Evolutionary conservation across 768 basidiomycete species (phyloP).

Genomic region (Agaricus bisporus): DNA sequence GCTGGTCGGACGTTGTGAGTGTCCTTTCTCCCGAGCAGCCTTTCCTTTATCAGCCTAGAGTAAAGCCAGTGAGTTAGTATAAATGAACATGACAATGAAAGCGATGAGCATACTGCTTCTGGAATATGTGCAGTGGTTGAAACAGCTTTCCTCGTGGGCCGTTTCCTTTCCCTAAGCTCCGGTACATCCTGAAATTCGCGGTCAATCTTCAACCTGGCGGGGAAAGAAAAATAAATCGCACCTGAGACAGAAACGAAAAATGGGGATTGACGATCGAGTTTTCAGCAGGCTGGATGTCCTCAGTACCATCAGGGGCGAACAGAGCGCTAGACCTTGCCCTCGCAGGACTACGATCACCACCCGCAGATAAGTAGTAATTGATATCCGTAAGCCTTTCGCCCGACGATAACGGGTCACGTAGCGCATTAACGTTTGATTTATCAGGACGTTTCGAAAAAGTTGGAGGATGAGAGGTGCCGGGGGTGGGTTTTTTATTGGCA

Average conservation of each 20-base stretch:
- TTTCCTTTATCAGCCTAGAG: slow-evolving; percentile 77
- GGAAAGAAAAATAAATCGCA: slow-evolving; percentile 26
- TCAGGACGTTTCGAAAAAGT: too few species aligned
- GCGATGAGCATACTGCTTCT: slow-evolving; percentile 55
- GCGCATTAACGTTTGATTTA: too few species aligned
- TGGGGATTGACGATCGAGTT: slow-evolving; percentile 73
- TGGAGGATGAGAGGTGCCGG: too few species aligned
- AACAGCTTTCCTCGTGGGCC: slow-evolving; percentile 65
- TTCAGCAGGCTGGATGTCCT: slow-evolving; percentile 41
- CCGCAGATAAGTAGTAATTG: too few species aligned
- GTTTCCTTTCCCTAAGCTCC: slow-evolving; percentile 79
- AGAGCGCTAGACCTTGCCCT: too few species aligned
- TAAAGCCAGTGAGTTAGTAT: slow-evolving; percentile 1
- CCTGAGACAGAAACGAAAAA: slow-evolving; percentile 95
- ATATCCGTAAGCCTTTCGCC: too few species aligned
- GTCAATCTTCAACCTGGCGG: background rate
- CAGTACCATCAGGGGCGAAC: too few species aligned
- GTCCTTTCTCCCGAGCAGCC: slow-evolving; percentile 55
- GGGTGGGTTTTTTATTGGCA: too few species aligned
- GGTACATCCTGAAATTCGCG: slow-evolving; percentile 66
- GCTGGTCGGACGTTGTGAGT: slow-evolving; percentile 51
- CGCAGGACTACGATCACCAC: too few species aligned
- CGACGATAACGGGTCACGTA: too few species aligned
- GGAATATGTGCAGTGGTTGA: slow-evolving; percentile 87
- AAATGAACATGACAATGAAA: slow-evolving; percentile 2